A percentile compares a stretch with the other conserved stretches of the same genome.
Conservation (phyloP, 2,329 filamentous ascomycete genomes). For the Alternaria solani region DNA sequence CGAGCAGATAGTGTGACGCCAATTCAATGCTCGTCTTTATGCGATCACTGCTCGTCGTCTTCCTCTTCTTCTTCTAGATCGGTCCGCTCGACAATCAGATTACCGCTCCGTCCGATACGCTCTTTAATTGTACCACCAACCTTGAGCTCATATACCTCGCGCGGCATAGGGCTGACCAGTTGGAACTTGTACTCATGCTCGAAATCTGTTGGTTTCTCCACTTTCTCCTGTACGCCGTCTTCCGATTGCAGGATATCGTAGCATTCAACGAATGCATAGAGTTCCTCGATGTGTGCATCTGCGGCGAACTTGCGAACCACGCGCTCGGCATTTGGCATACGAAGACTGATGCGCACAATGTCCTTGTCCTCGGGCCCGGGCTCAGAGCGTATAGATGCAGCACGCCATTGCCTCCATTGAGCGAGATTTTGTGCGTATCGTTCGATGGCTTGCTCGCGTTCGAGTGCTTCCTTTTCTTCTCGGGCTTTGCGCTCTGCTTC, state of each 20-base stretch:
- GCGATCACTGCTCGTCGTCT: conserved; percentile 38
- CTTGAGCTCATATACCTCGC: conserved; percentile 78
- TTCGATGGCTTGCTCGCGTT: conserved; percentile 69
- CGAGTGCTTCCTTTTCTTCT: conserved; percentile 71
- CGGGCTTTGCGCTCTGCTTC: conserved; percentile 71
- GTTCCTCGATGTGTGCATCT: conserved; percentile 78
- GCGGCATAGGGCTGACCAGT: conserved; percentile 84
- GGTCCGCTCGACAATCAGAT: conserved; percentile 83
- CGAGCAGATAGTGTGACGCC: conserved; percentile 1
- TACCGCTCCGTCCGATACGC: conserved; percentile 81
- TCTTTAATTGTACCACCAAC: conserved; percentile 71
- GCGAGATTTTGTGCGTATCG: conserved; percentile 62
- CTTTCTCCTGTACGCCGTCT: conserved; percentile 43
- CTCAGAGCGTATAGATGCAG: conserved; percentile 71
- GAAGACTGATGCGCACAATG: conserved; percentile 73
- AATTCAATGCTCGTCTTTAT: background rate
- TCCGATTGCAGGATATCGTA: conserved; percentile 68
- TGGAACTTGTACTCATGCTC: conserved; percentile 84
- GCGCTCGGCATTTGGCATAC: conserved; percentile 72
- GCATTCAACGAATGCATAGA: conserved; percentile 97
- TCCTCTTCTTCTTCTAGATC: conserved; percentile 65
- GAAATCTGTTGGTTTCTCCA: conserved; percentile 70
- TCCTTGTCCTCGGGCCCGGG: conserved; percentile 71
- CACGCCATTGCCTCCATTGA: conserved; percentile 85
- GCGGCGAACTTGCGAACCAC: conserved; percentile 78